Evolutionary conservation across 257 asterid genomes (phyloP), one percentile per base, ranked within the genome.

Genomic region (Jacaranda copaia): DNA sequence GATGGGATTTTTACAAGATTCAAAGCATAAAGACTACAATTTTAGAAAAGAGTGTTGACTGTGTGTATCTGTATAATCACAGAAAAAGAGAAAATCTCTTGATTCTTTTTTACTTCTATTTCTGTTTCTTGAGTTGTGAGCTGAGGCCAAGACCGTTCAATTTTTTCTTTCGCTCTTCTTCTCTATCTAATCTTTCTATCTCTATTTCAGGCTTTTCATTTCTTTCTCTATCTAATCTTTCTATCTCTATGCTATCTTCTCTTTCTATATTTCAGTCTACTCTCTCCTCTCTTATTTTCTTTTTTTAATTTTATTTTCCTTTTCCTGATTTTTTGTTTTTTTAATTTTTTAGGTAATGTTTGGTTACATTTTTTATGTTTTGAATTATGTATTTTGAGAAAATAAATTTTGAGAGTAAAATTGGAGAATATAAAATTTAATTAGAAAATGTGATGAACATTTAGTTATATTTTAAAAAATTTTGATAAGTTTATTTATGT

Each of bases 1-100:
- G 80, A 62, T 77, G 68, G 81, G 80, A 49, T 49, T 79, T 79
- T 80, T 58, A 62, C 19, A 52, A 81, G 78, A 80, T 84, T 79
- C 73, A 81, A 87, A 67, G 49, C 45, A 74, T 5, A 20, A 8
- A 43, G 40, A 63, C 14, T 11, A 35, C 52, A 55, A 57, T 68
- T 79, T 14, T 68, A 45, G 59, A 51, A 19, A 52, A 60, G 49
- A 15, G 48, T 25, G 69, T 25, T 18, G 51, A 56, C 51, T 18
- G 36, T 66, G 25, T 46, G 60, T 51, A 16, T 78, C 11, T 11
- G 59, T 64, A 70, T 4, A 57, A 18, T 49, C 72, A 64, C 72
- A 8, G 63, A 80, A 77, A 35, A 58, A 57, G 73, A 67, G 73
- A 42, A 77, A 60, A 56, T 51, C 39, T 69, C 55, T 56, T 66